Base-by-base conservation (phyloP, 2,329 filamentous ascomycete genomes). In the Venturia aucupariae region DNA sequence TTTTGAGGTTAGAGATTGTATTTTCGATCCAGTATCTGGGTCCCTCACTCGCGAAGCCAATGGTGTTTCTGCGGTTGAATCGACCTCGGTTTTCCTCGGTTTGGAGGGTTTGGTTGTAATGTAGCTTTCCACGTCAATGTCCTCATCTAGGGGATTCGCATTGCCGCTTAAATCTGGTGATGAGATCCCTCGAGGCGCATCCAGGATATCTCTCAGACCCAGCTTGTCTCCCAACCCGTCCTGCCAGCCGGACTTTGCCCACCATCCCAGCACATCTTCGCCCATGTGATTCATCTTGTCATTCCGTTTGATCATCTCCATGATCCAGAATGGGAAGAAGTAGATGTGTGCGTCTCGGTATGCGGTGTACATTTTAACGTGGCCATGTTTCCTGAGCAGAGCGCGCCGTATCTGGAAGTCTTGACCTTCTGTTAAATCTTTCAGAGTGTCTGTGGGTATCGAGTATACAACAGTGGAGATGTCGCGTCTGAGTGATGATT, bases 201-300 rank as follows among this genome's bases (percentile, higher is more conserved):
- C 80, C 61, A 94, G 80, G 4, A 93, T 83, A 55, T 87, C 81
- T 61, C 84, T 79, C 62, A 96, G 78, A 1, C 86, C 84, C 8
- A 97, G 81, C 75, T 96, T 97, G 62, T 89, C 85, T 0, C 84
- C 85, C 3, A 97, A 79, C 0, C 90, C 90, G 3, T 84, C 80
- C 75, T 97, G 92, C 94, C 94, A 99, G 64, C 87, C 86, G 0
- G 93, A 86, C 74, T 97, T 97, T 41, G 92, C 90, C 92, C 92
- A 96, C 89, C 90, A 96, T 7, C 92, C 92, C 19, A 97, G 80
- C 6, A 97, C 86, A 71, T 97, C 93, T 74, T 97, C 93, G 39
- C 89, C 90, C 60, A 99, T 86, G 64, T 88, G 95, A 70, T 96
- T 90, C 67, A 99, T 85, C 13, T 84, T 86, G 38, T 92, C 88